phyloP scores from a whole-genome alignment of 75 land plant species.

The Sequoiadendron giganteum region DNA sequence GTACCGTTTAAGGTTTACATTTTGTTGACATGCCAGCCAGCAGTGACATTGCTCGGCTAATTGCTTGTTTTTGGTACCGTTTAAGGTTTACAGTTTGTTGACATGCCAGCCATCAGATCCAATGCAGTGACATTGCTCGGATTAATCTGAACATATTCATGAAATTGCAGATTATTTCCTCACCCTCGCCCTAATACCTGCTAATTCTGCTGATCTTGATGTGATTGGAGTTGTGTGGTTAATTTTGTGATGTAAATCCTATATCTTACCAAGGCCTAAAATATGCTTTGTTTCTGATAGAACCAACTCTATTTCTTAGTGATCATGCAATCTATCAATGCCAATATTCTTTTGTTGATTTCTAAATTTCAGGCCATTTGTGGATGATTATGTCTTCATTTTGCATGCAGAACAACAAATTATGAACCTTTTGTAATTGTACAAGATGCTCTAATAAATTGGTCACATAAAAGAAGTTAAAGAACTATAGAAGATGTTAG shows the following conservation, averaged over 20 bases:
- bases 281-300: not conserved
- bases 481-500: not conserved
- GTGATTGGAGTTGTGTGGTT: not conserved
- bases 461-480: not conserved
- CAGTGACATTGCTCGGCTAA: not conserved
- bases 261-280: not conserved
- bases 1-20: not conserved
- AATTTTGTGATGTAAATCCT: not conserved
- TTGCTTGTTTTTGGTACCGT: not conserved
- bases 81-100: not conserved
- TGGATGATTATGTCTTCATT: not conserved
- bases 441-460: not conserved
- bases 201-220: not conserved
- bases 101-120: not conserved
- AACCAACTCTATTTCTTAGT: not conserved
- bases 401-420: not conserved
- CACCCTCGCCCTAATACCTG: not conserved
- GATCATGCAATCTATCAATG: not conserved
- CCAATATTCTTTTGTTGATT: not conserved
- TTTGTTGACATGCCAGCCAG: not conserved
- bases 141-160: not conserved
- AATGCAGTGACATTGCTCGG: not conserved
- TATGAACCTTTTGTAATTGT: not conserved
- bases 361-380: not conserved
- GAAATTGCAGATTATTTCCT: not conserved